Percentiles rank a stretch among this genome's conserved stretches.
phyloP scores from a whole-genome alignment of 768 basidiomycete species.

The Boletellus ananas region DNA sequence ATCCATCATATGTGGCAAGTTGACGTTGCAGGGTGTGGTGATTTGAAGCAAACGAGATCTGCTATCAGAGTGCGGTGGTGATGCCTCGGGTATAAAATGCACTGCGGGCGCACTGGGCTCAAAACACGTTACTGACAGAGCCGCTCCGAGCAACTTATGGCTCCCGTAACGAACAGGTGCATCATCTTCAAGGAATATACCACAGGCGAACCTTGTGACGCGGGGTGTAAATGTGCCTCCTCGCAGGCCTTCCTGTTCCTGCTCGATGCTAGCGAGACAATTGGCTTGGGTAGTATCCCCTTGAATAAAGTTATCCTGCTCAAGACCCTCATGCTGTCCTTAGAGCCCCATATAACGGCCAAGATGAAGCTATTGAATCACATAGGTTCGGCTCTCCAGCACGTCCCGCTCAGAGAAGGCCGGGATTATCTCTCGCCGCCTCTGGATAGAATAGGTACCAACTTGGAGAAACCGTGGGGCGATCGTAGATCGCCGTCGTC shows the following conservation, averaged over 20 bases:
- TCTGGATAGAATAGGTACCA: not conserved
- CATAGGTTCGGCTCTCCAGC: not conserved
- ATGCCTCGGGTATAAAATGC: too few species aligned
- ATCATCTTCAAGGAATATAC: constrained; percentile 1
- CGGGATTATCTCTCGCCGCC: too few species aligned
- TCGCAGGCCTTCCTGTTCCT: constrained; percentile 12
- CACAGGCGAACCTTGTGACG: not conserved
- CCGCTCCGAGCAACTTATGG: not conserved
- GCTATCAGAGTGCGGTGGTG: too few species aligned
- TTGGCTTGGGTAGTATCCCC: constrained; percentile 46
- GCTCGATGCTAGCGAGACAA: constrained; percentile 42
- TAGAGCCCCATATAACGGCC: constrained; percentile 44
- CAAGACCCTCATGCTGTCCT: constrained; percentile 46
- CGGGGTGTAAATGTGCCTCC: not conserved
- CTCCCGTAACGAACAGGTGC: not conserved
- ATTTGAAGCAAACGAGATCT: too few species aligned
- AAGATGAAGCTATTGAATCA: constrained; percentile 32
- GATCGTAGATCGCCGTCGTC: too few species aligned
- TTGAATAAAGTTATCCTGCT: constrained; percentile 46
- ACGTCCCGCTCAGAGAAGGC: too few species aligned
- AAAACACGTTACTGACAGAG: too few species aligned
- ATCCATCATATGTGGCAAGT: too few species aligned
- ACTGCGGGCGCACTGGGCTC: too few species aligned
- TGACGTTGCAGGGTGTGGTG: too few species aligned
- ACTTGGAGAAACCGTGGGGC: constrained; percentile 6